These are phyloP conservation scores for Botryotinia globosa DNA, from an alignment of 2,329 filamentous ascomycete genomes.

Conservation along the genomic window DNA sequence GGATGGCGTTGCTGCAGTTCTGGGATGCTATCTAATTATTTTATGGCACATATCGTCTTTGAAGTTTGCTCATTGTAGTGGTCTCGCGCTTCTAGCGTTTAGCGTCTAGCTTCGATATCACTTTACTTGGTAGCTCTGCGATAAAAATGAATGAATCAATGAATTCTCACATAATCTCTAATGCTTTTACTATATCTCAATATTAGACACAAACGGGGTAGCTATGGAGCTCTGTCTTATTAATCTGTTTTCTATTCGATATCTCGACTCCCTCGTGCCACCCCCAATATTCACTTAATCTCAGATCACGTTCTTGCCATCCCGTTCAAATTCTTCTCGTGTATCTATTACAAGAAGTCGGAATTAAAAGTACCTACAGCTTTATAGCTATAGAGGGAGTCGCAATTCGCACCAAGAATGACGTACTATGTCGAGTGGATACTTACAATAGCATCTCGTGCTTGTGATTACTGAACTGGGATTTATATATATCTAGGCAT, in stretches of 20 bases:
- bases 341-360: not conserved
- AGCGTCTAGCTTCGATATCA: constrained; percentile 6
- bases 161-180: too few species aligned
- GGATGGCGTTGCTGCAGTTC: constrained; percentile 1
- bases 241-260: not conserved
- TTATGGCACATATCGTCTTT: not conserved
- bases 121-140: not conserved
- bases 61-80: not conserved
- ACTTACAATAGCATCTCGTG: too few species aligned
- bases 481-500: too few species aligned
- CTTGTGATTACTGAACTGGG: too few species aligned
- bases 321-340: not conserved
- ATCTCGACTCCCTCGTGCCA: not conserved
- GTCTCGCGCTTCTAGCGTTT: not conserved
- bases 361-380: not conserved
- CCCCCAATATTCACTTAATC: not conserved
- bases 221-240: not conserved
- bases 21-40: not conserved
- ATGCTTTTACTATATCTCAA: not conserved
- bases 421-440: not conserved
- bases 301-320: not conserved
- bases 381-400: not conserved
- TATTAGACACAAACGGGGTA: not conserved
- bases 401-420: not conserved
- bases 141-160: not conserved